Conservation (phyloP, 2,329 filamentous ascomycete genomes). For the Nemania sp. region DNA sequence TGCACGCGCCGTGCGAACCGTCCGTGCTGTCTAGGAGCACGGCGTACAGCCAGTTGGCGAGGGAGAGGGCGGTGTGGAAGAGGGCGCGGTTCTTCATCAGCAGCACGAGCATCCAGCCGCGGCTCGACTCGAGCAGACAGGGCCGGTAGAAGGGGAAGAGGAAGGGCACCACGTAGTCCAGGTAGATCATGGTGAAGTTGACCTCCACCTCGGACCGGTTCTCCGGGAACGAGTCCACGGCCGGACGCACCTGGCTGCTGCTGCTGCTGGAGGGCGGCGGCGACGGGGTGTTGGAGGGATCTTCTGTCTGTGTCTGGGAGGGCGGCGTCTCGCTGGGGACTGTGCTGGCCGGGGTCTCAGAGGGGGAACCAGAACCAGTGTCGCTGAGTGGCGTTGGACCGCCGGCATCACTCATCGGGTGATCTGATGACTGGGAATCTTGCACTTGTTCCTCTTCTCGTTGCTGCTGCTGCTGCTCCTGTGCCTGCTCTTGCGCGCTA, state of each 20-base stretch:
- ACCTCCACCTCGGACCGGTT: conserved; percentile 43
- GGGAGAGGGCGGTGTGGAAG: conserved; percentile 67
- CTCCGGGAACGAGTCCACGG: conserved; percentile 25
- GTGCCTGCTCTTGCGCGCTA: conserved; percentile 14
- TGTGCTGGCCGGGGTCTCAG: background rate
- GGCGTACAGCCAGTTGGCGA: conserved; percentile 69
- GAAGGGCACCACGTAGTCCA: conserved; percentile 72
- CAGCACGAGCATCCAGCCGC: conserved; percentile 70
- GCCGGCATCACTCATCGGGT: conserved; percentile 21
- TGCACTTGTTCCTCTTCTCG: background rate
- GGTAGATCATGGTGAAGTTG: conserved; percentile 66
- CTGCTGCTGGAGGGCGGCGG: conserved; percentile 15
- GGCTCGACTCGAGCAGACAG: conserved; percentile 65
- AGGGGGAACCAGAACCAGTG: conserved; percentile 10
- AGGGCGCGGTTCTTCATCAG: conserved; percentile 68
- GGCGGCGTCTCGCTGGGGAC: conserved; percentile 9
- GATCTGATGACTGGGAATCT: conserved; percentile 1
- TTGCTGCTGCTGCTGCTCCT: conserved; percentile 3
- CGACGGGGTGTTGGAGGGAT: background rate
- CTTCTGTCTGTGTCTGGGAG: conserved; percentile 4
- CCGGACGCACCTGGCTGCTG: background rate
- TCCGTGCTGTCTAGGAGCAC: conserved; percentile 55
- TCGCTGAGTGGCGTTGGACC: conserved; percentile 7
- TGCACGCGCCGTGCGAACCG: conserved; percentile 52
- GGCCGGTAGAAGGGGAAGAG: conserved; percentile 73